Base-by-base conservation (phyloP, 1,284 basidiomycete species). In the Naganishia albida region DNA sequence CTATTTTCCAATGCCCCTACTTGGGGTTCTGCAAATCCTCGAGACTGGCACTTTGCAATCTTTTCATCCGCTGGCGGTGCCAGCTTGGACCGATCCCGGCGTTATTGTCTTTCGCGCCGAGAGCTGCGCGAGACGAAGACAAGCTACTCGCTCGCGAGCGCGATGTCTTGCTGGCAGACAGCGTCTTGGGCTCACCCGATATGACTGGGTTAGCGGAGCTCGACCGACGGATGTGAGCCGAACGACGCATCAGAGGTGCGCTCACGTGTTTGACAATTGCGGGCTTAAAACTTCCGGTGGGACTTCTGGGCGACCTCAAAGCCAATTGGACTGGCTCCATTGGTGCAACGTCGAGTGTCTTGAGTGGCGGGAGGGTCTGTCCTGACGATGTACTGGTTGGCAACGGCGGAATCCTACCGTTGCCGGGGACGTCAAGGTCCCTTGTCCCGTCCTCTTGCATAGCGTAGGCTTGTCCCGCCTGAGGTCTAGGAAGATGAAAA, bases 91-190 rank as follows among this genome's bases (percentile, higher is more conserved):
- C 63, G 13, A 43, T 25, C 28, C 26, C 12, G 16, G 34, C n/a
- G 64, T 72, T 72, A 63, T 75, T 73, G 53, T 73, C 70, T 56
- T 60, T 20, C 25, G 39, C 20, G 34, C 34, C 38, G n/a, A 20
- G 25, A 48, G 43, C 7, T 1, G 28, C 15, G 18, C 16, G 23
- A 10, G 7, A 51, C 23, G 49, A 15, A 18, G 46, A 60, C 38
- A 39, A 39, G 46, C 23, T 60, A 7, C 40, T 23, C 18, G 7
- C 13, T 6, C 2, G 7, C 8, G 20, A 53, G 2, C n/a, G 1
- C n/a, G n/a, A 2, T 38, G 18, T 20, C 20, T 38, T 2, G 13
- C 4, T 10, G 4, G 34, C 34, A 34, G 34, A 6, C 34, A 10
- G 10, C 34, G 34, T 34, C 34, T 34, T 34, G 34, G 34, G 10